phyloP scores from a whole-genome alignment of 1,284 basidiomycete species.

The Cutaneotrichosporon cutaneum region DNA sequence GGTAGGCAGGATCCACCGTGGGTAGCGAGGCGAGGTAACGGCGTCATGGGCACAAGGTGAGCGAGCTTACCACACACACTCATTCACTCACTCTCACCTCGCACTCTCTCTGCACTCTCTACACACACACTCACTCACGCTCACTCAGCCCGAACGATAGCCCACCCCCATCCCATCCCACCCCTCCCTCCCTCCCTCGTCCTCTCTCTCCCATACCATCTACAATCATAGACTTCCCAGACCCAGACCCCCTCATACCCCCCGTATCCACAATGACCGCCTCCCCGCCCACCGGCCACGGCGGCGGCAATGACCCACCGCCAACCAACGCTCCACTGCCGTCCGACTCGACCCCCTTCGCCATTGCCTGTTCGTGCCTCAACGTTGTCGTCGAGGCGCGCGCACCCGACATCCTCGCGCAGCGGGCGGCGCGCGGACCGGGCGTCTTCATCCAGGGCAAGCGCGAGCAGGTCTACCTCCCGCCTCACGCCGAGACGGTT shows the following conservation, averaged over 20 bases:
- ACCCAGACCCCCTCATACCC: not conserved
- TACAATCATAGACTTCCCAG: not conserved
- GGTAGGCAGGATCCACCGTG: too few species aligned
- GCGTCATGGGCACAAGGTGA: too few species aligned
- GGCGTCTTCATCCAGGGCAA: constrained; percentile 12
- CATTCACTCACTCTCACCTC: not conserved
- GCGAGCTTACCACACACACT: not conserved
- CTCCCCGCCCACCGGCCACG: not conserved
- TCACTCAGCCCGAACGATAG: too few species aligned
- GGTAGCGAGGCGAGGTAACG: too few species aligned
- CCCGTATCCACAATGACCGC: constrained; percentile 7
- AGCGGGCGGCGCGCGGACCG: constrained; percentile 6
- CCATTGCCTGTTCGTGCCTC: constrained; percentile 37
- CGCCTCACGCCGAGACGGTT: constrained; percentile 18
- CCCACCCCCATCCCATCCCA: not conserved
- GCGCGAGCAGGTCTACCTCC: constrained; percentile 23
- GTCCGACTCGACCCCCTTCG: constrained; percentile 29
- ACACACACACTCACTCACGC: too few species aligned
- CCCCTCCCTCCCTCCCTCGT: not conserved
- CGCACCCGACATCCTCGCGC: constrained; percentile 14
- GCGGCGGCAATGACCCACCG: not conserved
- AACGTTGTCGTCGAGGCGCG: constrained; percentile 35
- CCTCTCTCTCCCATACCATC: not conserved
- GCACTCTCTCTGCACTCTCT: too few species aligned
- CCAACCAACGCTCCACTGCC: constrained; percentile 21